Percentiles rank a stretch among this genome's conserved stretches.
phyloP scores from a whole-genome alignment of 352 stramenopile genomes.

The Globisporangium barbulae region DNA sequence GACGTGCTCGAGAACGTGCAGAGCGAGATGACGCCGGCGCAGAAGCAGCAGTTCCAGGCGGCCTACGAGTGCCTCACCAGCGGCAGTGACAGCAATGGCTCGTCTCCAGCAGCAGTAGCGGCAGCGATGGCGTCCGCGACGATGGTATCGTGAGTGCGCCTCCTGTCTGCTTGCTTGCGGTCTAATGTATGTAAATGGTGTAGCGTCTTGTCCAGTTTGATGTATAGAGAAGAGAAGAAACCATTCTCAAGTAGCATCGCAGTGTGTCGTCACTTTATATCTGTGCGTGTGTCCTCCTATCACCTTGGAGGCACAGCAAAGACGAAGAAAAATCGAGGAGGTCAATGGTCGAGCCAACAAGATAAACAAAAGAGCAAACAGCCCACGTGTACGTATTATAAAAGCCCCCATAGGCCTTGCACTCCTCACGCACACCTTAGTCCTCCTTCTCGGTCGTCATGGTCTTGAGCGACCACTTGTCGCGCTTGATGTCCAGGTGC shows the following conservation, averaged over 20 bases:
- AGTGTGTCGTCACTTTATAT: neutral
- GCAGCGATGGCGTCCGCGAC: constrained; percentile 15
- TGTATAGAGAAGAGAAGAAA: constrained; percentile 7
- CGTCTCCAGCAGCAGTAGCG: neutral
- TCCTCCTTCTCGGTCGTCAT: constrained; percentile 75
- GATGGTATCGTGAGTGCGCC: constrained; percentile 14
- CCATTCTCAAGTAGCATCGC: neutral
- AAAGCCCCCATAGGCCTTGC: too few relatives aligned
- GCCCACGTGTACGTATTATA: constrained; percentile 2
- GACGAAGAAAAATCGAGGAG: constrained; percentile 1
- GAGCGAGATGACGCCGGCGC: constrained; percentile 53
- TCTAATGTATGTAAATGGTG: constrained; percentile 6
- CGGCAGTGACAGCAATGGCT: neutral
- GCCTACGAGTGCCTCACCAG: constrained; percentile 25
- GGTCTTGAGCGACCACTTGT: constrained; percentile 85
- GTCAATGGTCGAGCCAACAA: neutral
- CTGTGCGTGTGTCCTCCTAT: neutral
- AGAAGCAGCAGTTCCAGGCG: constrained; percentile 52
- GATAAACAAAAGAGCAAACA: neutral
- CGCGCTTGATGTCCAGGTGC: constrained; percentile 81
- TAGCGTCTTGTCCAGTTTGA: constrained; percentile 1
- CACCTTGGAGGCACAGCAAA: neutral
- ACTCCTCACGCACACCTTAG: constrained; percentile 16
- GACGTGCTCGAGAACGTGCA: constrained; percentile 59
- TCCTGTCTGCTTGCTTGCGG: neutral